Percentiles rank a stretch among this genome's conserved stretches.
These are phyloP conservation scores for Teratosphaeria pseudoeucalypti DNA, from an alignment of 2,329 filamentous ascomycete species.

Conservation along the genomic window DNA sequence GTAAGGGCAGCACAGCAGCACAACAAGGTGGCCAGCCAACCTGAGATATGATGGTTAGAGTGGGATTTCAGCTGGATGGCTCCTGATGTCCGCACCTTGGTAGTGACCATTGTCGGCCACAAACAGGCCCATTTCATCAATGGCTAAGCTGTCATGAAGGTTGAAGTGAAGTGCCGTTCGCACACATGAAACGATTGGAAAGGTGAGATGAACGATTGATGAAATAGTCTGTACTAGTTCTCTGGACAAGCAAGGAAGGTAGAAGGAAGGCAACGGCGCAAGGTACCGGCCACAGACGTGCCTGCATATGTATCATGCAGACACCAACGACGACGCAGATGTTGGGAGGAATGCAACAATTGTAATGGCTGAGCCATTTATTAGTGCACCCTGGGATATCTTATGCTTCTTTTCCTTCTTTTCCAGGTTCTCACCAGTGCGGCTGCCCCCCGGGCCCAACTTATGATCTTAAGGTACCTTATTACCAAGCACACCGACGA, in stretches of 20 bases:
- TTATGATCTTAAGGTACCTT: not conserved
- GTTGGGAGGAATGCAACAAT: not conserved
- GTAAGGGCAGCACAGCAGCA: constrained; percentile 23
- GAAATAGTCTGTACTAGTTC: constrained; percentile 5
- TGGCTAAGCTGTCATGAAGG: constrained; percentile 11
- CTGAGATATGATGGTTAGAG: not conserved
- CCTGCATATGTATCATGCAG: not conserved
- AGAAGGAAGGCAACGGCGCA: not conserved
- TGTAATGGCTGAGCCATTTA: not conserved
- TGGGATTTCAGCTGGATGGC: not conserved
- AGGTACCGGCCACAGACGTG: not conserved
- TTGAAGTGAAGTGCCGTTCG: constrained; percentile 1
- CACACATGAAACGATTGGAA: not conserved
- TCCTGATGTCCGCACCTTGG: constrained; percentile 6
- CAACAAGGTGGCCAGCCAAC: constrained; percentile 25
- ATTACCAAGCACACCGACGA: not conserved
- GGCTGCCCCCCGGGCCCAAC: too few relatives aligned
- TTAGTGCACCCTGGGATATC: not conserved
- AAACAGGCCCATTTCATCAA: constrained; percentile 24
- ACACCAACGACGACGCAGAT: not conserved
- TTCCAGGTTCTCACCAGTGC: not conserved
- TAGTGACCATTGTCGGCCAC: constrained; percentile 19
- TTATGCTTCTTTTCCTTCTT: not conserved
- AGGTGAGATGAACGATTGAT: not conserved
- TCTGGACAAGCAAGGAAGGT: constrained; percentile 1